Evolutionary conservation across 192 early-diverging fungal species (phyloP).

Genomic region (Pilobolus umbonatus): DNA sequence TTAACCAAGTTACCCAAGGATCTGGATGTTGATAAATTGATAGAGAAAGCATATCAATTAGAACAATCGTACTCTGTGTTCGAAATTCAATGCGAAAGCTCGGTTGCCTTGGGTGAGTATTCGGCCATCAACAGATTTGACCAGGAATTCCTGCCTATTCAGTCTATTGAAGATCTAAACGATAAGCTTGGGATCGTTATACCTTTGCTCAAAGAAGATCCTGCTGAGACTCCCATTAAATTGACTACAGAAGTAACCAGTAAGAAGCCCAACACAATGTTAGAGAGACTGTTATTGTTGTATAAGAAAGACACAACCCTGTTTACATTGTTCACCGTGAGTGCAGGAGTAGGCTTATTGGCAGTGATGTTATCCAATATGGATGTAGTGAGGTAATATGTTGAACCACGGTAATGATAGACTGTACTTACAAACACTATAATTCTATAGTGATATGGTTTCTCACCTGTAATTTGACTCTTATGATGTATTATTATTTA

Average conservation of each 20-base stretch:
- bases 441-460: neutral
- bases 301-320: constrained; percentile 4
- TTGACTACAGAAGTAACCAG: neutral
- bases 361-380: constrained; percentile 14
- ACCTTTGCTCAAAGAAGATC: neutral
- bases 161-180: neutral
- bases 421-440: no score
- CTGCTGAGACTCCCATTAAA: neutral
- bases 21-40: constrained; percentile 36
- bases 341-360: constrained; percentile 12
- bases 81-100: constrained; percentile 33
- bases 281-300: neutral
- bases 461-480: neutral
- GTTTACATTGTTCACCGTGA: constrained; percentile 8
- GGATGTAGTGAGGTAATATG: constrained; percentile 10
- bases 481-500: neutral
- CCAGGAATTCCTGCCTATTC: neutral
- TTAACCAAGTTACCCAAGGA: constrained; percentile 48
- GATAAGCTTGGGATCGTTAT: neutral
- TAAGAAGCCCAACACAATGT: neutral
- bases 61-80: constrained; percentile 31
- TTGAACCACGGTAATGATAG: no score
- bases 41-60: constrained; percentile 33
- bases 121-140: constrained; percentile 30
- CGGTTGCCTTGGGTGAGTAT: constrained; percentile 34